A percentile compares a stretch with the other conserved stretches of the same genome.
These are phyloP conservation scores for Penicillium subrubescens DNA, from an alignment of 495 filamentous ascomycete genomes.

Conservation along the genomic window DNA sequence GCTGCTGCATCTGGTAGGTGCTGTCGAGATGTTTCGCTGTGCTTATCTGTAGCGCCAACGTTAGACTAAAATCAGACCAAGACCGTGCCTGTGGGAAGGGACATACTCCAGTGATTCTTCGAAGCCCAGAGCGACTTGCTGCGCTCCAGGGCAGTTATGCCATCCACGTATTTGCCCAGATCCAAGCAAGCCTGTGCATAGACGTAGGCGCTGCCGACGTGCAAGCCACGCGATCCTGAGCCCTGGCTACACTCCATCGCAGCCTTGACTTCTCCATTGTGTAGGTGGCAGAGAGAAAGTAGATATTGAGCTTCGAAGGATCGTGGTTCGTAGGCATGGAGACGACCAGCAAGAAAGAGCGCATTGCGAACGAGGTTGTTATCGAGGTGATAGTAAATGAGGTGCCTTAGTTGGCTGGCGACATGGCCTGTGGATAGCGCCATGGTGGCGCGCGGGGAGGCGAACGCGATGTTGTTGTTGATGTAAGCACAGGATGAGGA, in stretches of 20 bases:
- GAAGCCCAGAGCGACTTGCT: constrained; percentile 68
- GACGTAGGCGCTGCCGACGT: constrained; percentile 88
- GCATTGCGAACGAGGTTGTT: constrained; percentile 85
- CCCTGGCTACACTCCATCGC: constrained; percentile 72
- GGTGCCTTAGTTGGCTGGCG: constrained; percentile 74
- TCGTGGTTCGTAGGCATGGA: constrained; percentile 78
- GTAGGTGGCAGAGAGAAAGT: constrained; percentile 79
- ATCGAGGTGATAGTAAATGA: constrained; percentile 92
- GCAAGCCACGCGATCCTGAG: constrained; percentile 62
- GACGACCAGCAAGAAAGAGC: constrained; percentile 85
- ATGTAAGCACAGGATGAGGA: constrained; percentile 9
- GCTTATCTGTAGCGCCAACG: constrained; percentile 58
- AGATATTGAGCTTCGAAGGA: constrained; percentile 80
- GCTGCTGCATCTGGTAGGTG: constrained; percentile 83
- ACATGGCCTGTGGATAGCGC: constrained; percentile 67
- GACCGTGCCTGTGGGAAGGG: neutral
- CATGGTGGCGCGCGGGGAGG: constrained; percentile 54
- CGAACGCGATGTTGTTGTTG: constrained; percentile 6
- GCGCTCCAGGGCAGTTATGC: constrained; percentile 77
- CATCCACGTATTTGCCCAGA: constrained; percentile 75
- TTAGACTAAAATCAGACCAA: constrained; percentile 8
- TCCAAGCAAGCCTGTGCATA: constrained; percentile 87
- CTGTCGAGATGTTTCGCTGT: constrained; percentile 62
- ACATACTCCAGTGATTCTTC: constrained; percentile 71
- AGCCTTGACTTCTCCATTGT: constrained; percentile 73